Evolutionary conservation across 129 eudicot species (phyloP).

Genomic region (Deinandra increscens): DNA sequence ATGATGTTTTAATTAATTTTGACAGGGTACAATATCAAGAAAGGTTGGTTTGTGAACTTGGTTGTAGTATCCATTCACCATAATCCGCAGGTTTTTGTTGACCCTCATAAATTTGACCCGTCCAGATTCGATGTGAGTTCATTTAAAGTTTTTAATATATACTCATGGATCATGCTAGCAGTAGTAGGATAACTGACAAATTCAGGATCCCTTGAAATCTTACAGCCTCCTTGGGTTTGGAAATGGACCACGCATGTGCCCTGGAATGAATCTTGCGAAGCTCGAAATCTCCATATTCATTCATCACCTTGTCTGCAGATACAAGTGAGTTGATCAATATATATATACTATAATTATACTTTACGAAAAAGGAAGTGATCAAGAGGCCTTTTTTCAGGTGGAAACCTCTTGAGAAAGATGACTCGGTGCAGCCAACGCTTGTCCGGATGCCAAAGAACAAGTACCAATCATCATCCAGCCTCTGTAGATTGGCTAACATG

Average conservation of each 20-base stretch:
- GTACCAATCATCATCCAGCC: slow-evolving; percentile 62
- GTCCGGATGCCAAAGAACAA: slow-evolving; percentile 87
- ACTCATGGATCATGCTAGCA: background rate
- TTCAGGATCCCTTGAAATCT: slow-evolving; percentile 69
- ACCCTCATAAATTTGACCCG: slow-evolving; percentile 67
- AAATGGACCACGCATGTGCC: slow-evolving; percentile 81
- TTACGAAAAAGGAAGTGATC: background rate
- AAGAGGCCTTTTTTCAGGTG: slow-evolving; percentile 49
- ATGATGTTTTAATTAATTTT: background rate
- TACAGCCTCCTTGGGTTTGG: slow-evolving; percentile 80
- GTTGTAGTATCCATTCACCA: slow-evolving; percentile 85
- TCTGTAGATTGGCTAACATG: slow-evolving; percentile 29
- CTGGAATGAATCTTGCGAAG: slow-evolving; percentile 80
- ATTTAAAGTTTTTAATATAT: background rate
- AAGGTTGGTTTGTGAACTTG: slow-evolving; percentile 80
- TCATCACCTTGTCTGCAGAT: slow-evolving; percentile 76
- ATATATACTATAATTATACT: background rate
- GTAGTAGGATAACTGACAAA: background rate
- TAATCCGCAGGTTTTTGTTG: slow-evolving; percentile 58
- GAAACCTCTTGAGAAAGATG: slow-evolving; percentile 70
- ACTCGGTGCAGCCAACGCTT: slow-evolving; percentile 69
- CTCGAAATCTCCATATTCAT: slow-evolving; percentile 67
- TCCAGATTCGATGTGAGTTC: slow-evolving; percentile 69
- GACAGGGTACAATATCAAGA: slow-evolving; percentile 57
- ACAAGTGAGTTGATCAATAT: slow-evolving; percentile 50